phyloP scores from a whole-genome alignment of 2,329 filamentous ascomycete species.

The Decorospora gaudefroyi region DNA sequence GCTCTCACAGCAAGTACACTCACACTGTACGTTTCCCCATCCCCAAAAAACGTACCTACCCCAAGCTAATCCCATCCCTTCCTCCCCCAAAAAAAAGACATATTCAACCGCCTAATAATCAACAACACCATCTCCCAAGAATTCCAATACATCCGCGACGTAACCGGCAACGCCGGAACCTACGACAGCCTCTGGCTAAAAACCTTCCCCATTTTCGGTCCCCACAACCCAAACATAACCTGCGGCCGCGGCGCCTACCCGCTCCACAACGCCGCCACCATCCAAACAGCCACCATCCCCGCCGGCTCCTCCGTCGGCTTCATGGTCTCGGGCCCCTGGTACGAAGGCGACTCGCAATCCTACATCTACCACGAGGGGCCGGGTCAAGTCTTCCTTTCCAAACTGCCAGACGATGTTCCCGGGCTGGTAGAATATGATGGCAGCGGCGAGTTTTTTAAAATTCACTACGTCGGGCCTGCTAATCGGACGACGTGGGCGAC shows the following conservation, averaged over 20 bases:
- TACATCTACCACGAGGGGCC: slow-evolving; percentile 25
- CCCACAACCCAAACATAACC: slow-evolving; percentile 10
- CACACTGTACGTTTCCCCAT: slow-evolving; percentile 4
- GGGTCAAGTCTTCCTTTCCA: slow-evolving; percentile 24
- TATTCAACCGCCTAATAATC: slow-evolving; percentile 24
- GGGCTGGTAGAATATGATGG: slow-evolving; percentile 20
- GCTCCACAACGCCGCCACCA: slow-evolving; percentile 11
- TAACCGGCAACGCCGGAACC: slow-evolving; percentile 6
- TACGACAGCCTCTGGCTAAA: slow-evolving; percentile 12
- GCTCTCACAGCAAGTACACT: slow-evolving; percentile 2
- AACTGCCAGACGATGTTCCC: slow-evolving; percentile 7
- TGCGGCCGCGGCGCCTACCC: slow-evolving; percentile 19
- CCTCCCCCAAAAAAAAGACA: too few species aligned
- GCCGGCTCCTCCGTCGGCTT: slow-evolving; percentile 18
- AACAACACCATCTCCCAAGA: slow-evolving; percentile 25
- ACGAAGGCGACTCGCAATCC: slow-evolving; percentile 11
- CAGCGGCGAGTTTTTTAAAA: slow-evolving; percentile 26
- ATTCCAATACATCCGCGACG: slow-evolving; percentile 29
- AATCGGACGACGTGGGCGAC: slow-evolving; percentile 15
- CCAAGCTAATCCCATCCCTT: too few species aligned
- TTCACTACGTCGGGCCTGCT: slow-evolving; percentile 14
- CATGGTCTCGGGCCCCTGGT: slow-evolving; percentile 17
- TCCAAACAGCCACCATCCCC: slow-evolving; percentile 21
- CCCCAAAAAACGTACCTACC: too few species aligned
- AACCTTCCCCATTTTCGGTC: slow-evolving; percentile 17